These are phyloP conservation scores for Evansstolkia leycettana DNA, from an alignment of 495 filamentous ascomycete genomes.

Conservation along the genomic window DNA sequence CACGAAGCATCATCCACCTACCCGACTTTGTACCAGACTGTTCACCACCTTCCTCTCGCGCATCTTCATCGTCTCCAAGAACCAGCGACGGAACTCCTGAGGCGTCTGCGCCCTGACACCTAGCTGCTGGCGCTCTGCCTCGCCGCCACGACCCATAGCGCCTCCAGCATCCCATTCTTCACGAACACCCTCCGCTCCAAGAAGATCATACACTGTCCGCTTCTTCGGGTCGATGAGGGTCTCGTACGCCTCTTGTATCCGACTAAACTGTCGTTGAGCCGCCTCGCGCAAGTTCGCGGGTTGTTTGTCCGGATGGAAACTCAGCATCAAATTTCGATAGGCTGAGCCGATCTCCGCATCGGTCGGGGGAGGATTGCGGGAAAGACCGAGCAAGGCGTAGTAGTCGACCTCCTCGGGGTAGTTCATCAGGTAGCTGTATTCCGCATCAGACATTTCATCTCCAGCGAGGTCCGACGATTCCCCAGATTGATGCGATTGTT, in stretches of 20 bases:
- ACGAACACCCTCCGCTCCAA: conserved; percentile 33
- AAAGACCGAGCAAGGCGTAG: conserved; percentile 40
- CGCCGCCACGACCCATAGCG: conserved; percentile 20
- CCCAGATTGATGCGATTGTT: too few species aligned
- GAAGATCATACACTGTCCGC: conserved; percentile 41
- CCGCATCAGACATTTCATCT: conserved; percentile 1
- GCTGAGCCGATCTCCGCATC: conserved; percentile 38
- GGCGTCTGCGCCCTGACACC: conserved; percentile 33
- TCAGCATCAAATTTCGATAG: conserved; percentile 39
- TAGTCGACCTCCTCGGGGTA: conserved; percentile 30
- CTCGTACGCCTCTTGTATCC: conserved; percentile 41
- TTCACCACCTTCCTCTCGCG: conserved; percentile 29
- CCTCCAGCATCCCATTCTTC: conserved; percentile 27
- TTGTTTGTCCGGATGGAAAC: conserved; percentile 48
- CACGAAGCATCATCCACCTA: conserved; percentile 4
- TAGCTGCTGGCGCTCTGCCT: conserved; percentile 18
- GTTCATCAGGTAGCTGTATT: conserved; percentile 3
- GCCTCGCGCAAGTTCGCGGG: conserved; percentile 32
- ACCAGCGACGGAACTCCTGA: conserved; percentile 38
- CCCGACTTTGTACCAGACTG: conserved; percentile 29
- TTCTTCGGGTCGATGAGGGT: conserved; percentile 42
- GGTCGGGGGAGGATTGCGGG: conserved; percentile 30
- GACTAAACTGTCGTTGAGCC: conserved; percentile 35
- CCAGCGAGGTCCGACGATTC: neutral
- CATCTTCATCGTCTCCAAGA: conserved; percentile 33